phyloP scores from a whole-genome alignment of 192 early-diverging fungal species.

The Allomyces macrogynus region DNA sequence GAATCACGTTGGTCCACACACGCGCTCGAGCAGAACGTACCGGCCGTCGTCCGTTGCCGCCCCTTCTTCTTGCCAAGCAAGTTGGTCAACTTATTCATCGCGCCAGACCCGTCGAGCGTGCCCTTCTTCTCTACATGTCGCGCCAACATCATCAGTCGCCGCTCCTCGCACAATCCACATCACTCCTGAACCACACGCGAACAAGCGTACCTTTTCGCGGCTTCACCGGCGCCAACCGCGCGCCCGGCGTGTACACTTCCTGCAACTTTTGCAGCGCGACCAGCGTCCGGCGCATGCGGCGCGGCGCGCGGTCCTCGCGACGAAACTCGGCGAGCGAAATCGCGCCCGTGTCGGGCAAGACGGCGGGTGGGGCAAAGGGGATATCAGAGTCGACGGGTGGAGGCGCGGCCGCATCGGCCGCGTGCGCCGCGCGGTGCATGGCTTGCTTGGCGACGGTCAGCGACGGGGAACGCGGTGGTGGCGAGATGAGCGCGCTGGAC shows the following conservation, averaged over 20 bases:
- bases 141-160: no score
- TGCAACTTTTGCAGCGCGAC: not conserved
- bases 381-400: no score
- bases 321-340: not conserved
- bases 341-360: not conserved
- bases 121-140: no score
- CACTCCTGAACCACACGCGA: no score
- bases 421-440: no score
- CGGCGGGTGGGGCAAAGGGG: not conserved
- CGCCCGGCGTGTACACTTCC: not conserved
- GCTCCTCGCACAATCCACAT: no score
- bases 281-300: not conserved
- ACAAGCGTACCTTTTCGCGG: not conserved
- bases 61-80: conserved; percentile 3
- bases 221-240: not conserved
- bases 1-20: no score
- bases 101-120: not conserved
- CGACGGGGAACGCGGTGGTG: not conserved
- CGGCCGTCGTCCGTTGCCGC: not conserved
- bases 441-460: no score
- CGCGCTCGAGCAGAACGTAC: not conserved
- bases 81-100: not conserved
- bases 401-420: no score
- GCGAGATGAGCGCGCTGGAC: no score
- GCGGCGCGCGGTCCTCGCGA: not conserved